phyloP scores from a whole-genome alignment of 2,329 filamentous ascomycete genomes.

The Penicillium sp. region DNA sequence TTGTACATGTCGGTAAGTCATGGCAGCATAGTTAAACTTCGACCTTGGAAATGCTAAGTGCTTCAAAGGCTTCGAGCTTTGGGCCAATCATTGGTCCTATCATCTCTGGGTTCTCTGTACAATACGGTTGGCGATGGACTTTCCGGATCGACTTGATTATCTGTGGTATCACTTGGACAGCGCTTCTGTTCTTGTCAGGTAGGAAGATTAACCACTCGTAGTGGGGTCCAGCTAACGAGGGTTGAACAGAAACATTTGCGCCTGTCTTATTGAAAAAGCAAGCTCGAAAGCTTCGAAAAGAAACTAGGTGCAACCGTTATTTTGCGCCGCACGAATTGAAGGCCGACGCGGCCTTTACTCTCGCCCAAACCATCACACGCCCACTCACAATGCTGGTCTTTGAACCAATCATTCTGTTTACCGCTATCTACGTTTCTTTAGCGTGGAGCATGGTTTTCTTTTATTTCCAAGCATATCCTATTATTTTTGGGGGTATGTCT shows the following conservation, averaged over 20 bases:
- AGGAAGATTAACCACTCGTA: neutral
- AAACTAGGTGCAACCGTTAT: constrained; percentile 52
- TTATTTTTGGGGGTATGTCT: constrained; percentile 60
- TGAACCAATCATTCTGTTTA: constrained; percentile 73
- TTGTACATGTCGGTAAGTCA: constrained; percentile 45
- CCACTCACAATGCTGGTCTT: constrained; percentile 71
- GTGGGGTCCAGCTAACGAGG: neutral
- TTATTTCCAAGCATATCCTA: constrained; percentile 74
- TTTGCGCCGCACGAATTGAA: constrained; percentile 67
- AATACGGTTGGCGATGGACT: constrained; percentile 49
- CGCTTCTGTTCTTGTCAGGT: constrained; percentile 62
- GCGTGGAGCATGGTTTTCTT: constrained; percentile 71
- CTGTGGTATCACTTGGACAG: constrained; percentile 59
- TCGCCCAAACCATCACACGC: constrained; percentile 64
- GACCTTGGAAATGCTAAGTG: neutral
- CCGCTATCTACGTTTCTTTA: constrained; percentile 70
- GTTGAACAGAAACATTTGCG: constrained; percentile 57
- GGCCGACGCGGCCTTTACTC: constrained; percentile 17
- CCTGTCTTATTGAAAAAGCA: constrained; percentile 60
- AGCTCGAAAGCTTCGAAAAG: constrained; percentile 60
- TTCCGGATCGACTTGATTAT: constrained; percentile 67
- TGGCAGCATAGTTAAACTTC: neutral
- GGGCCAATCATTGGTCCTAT: constrained; percentile 48
- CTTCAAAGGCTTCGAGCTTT: constrained; percentile 36
- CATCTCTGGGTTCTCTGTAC: constrained; percentile 47